Evolutionary conservation across 257 asterid species (phyloP).

Genomic region (Solanum virginianum): DNA sequence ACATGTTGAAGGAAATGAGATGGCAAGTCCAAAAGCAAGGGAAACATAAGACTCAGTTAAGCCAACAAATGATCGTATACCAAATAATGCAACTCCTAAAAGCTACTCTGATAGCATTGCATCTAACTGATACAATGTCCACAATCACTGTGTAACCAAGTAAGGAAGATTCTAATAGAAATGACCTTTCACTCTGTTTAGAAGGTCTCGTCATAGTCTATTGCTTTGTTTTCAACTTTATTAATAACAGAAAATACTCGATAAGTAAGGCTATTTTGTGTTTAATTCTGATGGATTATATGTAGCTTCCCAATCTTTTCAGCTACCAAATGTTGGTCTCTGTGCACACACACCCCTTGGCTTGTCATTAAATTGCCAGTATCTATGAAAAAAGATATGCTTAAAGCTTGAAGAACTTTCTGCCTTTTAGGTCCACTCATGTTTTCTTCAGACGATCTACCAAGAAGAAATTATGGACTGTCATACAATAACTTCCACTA

Average conservation of each 20-base stretch:
- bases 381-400: neutral
- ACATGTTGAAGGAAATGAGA: neutral
- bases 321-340: neutral
- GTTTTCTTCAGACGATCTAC: neutral
- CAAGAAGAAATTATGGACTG: neutral
- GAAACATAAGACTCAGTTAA: neutral
- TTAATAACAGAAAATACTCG: neutral
- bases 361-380: neutral
- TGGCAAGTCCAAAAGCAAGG: neutral
- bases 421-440: neutral
- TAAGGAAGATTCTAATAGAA: neutral
- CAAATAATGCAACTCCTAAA: neutral
- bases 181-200: neutral
- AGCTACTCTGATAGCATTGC: neutral
- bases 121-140: neutral
- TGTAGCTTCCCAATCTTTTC: neutral
- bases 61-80: neutral
- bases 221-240: neutral
- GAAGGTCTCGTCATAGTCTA: neutral
- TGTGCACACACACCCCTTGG: neutral
- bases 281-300: neutral
- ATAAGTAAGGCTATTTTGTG: neutral
- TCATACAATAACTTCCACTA: neutral
- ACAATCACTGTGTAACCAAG: neutral
- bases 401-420: neutral